Base-by-base conservation (phyloP, 1,284 basidiomycete species). In the Lentinula novae-zelandiae region DNA sequence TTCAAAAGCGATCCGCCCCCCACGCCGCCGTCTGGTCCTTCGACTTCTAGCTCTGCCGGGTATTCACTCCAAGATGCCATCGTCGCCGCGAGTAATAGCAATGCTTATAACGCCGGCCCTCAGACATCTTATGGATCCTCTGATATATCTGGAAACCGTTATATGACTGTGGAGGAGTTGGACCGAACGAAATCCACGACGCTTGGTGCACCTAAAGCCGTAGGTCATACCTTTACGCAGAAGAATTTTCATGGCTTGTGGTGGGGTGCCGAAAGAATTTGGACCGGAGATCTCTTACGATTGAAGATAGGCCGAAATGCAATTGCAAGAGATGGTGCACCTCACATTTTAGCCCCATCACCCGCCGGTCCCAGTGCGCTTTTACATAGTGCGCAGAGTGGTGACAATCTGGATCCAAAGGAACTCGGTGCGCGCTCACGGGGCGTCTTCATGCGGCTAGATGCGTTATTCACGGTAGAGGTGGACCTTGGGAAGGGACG, bases 221-320 rank as follows among this genome's bases (percentile, higher is more conserved):
- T 64, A 17, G 64, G 66, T 5, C 72, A 75, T 58, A 73, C 67
- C 3, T 67, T 80, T 31, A 74, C 71, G 0, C 85, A 88, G 67
- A 79, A 72, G 40, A 79, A 84, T 42, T 91, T 83, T 71, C 90
- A 95, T 71, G 93, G 93, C 0, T 69, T 95, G 12, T 95, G 91
- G 91, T 92, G 89, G 87, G 93, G 93, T 8, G 83, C 87, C 0
- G 93, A 95, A 70, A 82, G 91, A n/a, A 89, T 95, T 59, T 95
- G 93, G 93, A 76, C 82, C 7, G 90, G 90, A 62, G 93, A 95
- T 65, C 81, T 95, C 58, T 84, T 95, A 27, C 83, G 92, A n/a
- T 75, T 95, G 53, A 90, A 90, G 67, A 72, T 88, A 38, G 80
- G 84, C 0, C 81, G 90, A 36, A 74, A 77, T 39, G 82, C 85